Conservation (phyloP, 305 asterid species). For the Euphrasia arctica region DNA sequence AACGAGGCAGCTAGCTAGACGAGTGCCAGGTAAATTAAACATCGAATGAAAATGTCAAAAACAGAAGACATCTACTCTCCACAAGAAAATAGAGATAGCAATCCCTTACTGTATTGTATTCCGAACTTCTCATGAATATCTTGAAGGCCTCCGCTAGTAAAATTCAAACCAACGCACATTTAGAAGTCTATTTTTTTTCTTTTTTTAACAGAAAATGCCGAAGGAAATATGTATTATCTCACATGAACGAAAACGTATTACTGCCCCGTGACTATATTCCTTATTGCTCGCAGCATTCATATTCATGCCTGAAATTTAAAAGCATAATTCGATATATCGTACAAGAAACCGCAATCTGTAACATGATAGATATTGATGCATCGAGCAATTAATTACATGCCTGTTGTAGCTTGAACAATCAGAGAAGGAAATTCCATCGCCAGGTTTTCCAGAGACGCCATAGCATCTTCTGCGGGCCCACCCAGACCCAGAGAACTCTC, state of each 20-base stretch:
- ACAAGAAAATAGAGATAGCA: constrained; percentile 26
- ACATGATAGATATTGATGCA: too few relatives aligned
- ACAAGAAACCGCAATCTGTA: too few relatives aligned
- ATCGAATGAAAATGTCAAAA: constrained; percentile 9
- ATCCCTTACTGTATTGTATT: constrained; percentile 55
- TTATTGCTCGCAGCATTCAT: constrained; percentile 26
- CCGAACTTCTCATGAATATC: constrained; percentile 65
- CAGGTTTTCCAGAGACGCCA: constrained; percentile 46
- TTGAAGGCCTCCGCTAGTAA: constrained; percentile 62
- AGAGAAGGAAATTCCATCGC: constrained; percentile 59
- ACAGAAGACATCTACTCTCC: not conserved
- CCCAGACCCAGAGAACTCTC: constrained; percentile 34
- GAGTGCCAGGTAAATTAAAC: not conserved
- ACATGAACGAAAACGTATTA: constrained; percentile 76
- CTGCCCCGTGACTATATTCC: constrained; percentile 65
- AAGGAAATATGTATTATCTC: constrained; percentile 30
- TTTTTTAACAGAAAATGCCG: constrained; percentile 4
- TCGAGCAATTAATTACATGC: too few relatives aligned
- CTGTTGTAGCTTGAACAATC: constrained; percentile 63
- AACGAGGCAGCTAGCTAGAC: not conserved
- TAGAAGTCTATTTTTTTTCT: constrained; percentile 7
- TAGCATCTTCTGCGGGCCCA: constrained; percentile 48
- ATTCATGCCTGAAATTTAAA: constrained; percentile 42
- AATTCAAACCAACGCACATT: constrained; percentile 24
- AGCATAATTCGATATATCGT: too few relatives aligned